Evolutionary conservation across 2,329 filamentous ascomycete species (phyloP).

Genomic region (Hypoxylon sp.): DNA sequence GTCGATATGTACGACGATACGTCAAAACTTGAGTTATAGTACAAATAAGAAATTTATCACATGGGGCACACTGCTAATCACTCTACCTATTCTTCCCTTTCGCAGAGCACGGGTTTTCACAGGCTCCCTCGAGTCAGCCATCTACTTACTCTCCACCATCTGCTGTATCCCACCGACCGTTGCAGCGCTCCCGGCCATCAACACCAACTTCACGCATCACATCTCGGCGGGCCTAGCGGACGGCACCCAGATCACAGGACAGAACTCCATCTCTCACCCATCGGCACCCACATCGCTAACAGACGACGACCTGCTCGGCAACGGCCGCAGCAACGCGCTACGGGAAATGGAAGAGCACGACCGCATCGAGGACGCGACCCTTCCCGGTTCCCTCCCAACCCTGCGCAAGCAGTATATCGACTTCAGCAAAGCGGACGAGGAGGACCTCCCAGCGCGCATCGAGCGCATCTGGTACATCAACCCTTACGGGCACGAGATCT

Average conservation of each 20-base stretch:
- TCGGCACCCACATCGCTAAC: slow-evolving; percentile 72
- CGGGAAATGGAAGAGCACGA: slow-evolving; percentile 70
- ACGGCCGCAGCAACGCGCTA: slow-evolving; percentile 27
- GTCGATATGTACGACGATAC: not conserved
- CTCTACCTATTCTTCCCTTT: not conserved
- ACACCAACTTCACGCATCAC: slow-evolving; percentile 95
- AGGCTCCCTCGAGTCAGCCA: slow-evolving; percentile 91
- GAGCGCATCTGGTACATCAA: slow-evolving; percentile 96
- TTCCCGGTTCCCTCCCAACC: slow-evolving; percentile 84
- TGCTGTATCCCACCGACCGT: slow-evolving; percentile 85
- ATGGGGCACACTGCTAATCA: not conserved
- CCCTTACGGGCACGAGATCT: slow-evolving; percentile 96
- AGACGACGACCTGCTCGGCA: slow-evolving; percentile 51
- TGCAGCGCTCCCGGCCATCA: slow-evolving; percentile 88
- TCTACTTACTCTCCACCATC: slow-evolving; percentile 89
- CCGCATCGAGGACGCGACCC: slow-evolving; percentile 82
- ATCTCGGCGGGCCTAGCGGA: slow-evolving; percentile 87
- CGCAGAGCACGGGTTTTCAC: slow-evolving; percentile 83
- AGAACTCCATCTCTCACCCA: slow-evolving; percentile 93
- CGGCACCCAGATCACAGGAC: slow-evolving; percentile 85
- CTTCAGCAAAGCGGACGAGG: slow-evolving; percentile 82
- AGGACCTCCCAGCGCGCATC: slow-evolving; percentile 84
- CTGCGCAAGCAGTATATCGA: slow-evolving; percentile 85
- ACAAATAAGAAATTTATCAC: not conserved
- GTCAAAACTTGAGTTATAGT: not conserved